Base-by-base conservation (phyloP, 257 asterid species). In the Hygrophila difformis region DNA sequence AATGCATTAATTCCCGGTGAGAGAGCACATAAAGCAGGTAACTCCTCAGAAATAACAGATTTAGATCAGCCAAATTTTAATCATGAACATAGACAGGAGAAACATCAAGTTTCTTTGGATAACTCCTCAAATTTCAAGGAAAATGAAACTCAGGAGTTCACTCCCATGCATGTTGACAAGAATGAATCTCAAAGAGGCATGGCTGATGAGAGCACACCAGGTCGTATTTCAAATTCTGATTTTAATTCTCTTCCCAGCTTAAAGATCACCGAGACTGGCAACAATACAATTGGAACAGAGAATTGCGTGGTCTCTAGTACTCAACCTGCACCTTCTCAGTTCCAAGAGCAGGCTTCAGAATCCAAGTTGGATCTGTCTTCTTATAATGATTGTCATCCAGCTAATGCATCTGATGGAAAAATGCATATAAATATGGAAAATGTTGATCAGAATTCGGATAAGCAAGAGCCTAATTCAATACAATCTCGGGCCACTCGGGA, bases 11-110 rank as follows among this genome's bases (percentile, higher is more conserved):
- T 29, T 44, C 50, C 60, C 12, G 47, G 12, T 23, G 35, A 64
- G 65, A 55, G 63, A 28, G 55, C 61, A 52, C 47, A 35, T 19
- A 68, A 71, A 44, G 40, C 58, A 49, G 67, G 71, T 41, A 70
- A 58, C 59, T 57, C 66, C 12, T 38, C 66, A 3, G 69, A 37
- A 50, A 61, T 62, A 61, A 43, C 50, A 40, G 47, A 44, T 28
- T 37, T 56, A 44, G 42, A 50, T 56, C 31, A 26, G 31, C 7
- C 31, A 26, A 8, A 26, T 26, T 26, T 26, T 5, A 8, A 26
- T 26, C 7, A 26, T 26, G 31, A 26, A 8, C 8, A 3, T 8
- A 26, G 8, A 8, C 31, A 26, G 31, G 7, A 26, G 31, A 5
- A 5, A 26, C 31, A 5, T 8, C n/a, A n/a, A n/a, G 0, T 26